Base-by-base conservation (phyloP, 345 rosid genomes). In the Trapa bicornis region DNA sequence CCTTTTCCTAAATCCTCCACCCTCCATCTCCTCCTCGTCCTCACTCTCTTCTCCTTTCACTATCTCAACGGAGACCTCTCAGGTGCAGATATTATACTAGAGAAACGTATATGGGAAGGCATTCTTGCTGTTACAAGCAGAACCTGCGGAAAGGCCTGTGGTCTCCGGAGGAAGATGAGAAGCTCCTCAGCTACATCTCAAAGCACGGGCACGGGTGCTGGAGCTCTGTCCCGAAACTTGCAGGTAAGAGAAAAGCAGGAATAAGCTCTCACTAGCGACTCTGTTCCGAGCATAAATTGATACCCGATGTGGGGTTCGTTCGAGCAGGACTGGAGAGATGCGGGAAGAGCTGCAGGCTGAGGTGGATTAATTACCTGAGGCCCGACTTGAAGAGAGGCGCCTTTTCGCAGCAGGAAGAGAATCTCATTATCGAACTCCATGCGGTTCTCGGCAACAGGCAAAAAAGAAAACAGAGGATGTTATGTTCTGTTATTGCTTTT, bases 81-180 rank as follows among this genome's bases (percentile, higher is more conserved):
- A 9, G 38, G 14, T 3, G 63, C 11, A 35, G 32, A 22, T 22
- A 22, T 22, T 22, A 22, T 22, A 58, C 37, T 33, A 41, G 6
- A 35, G 37, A 22, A 58, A 11, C 63, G 35, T 33, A 33, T 9
- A 89, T 89, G 96, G 93, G 91, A 29, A 84, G 89, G 73, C 89
- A 87, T 75, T 84, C 91, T 71, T 85, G 91, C 70, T 89, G 93
- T 41, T 80, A 83, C 83, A 85, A 83, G 78, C 93, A 85, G 83
- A 87, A 87, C 78, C 77, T 87, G 57, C 79, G 91, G 72, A 89
- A 89, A 78, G 96, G 96, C 64, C 81, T 89, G 56, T 89, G 96
- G 96, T 89, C 93, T 52, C 96, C 93, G n/a, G 96, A 89, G 68
- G 96, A 89, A 84, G 92, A 89, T 64, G 96, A 85, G 83, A 89